Base-by-base conservation (phyloP, 1,284 basidiomycete genomes). In the Tylopilus sp. region DNA sequence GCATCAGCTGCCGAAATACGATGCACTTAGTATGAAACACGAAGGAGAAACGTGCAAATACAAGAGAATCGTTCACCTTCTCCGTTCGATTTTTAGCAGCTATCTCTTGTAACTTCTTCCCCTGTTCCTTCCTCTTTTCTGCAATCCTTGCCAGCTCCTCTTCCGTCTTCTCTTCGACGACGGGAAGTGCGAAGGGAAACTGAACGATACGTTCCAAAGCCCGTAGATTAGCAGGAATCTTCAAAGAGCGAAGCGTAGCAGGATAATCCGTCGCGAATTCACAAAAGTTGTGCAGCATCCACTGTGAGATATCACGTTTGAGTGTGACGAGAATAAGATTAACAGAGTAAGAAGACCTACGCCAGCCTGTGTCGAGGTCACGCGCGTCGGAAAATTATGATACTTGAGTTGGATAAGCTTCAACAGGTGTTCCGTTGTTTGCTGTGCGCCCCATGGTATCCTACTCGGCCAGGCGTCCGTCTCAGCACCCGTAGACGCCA, bases 381-480 rank as follows among this genome's bases (percentile, higher is more conserved):
- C 85, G 44, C 89, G 85, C 4, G 87, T 89, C 19, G 86, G 87
- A 72, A 99, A 99, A 53, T 87, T 93, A 19, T 98, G 94, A 76
- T 99, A 99, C 78, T 99, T 99, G 63, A 99, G 87, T 77, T 99
- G 97, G 47, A 74, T 76, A 51, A 78, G 89, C 74, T 96, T 97
- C 63, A 98, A 87, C 58, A 99, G 86, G 72, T 98, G 93, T 57
- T 99, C 97, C 0, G 94, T 89, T 0, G 96, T 91, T 74, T 98
- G 96, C 1, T 91, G 88, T 13, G 95, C 91, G 41, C 98, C 97
- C 95, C 96, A 99, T 3, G 95, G 93, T 79, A 99, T 94, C 69
- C 96, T 96, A 65, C 12, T 16, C 24, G 19, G 53, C 49, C 60
- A 24, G 15, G 63, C 22, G 51, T 24, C 57, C 24, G 22, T 15